phyloP scores from a whole-genome alignment of 225 moss, liverwort and hornwort species.

The Polytrichum formosum region DNA sequence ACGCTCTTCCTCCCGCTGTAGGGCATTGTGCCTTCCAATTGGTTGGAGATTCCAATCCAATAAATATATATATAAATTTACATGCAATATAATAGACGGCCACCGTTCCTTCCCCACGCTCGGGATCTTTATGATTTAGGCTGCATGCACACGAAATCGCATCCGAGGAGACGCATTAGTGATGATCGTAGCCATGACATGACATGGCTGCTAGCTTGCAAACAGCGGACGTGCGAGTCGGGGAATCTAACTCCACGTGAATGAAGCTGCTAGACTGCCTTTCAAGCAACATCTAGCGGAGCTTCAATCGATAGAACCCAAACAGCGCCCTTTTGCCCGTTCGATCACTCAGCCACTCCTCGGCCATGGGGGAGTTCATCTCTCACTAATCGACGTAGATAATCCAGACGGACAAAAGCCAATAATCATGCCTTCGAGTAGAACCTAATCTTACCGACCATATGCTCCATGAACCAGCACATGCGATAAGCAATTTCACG shows the following conservation, averaged over 20 bases:
- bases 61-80: background rate
- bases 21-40: conserved; percentile 53
- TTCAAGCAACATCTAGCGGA: too few species aligned
- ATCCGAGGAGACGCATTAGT: too few species aligned
- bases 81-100: background rate
- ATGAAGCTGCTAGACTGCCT: too few species aligned
- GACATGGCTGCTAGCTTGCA: conserved; percentile 7
- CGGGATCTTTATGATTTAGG: background rate
- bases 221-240: background rate
- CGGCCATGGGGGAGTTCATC: conserved; percentile 2
- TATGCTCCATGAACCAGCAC: background rate
- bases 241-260: too few species aligned
- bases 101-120: too few species aligned
- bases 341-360: conserved; percentile 5
- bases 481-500: conserved; percentile 10
- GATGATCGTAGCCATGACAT: background rate
- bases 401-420: background rate
- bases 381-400: background rate
- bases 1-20: conserved; percentile 52
- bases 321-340: background rate
- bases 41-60: too few species aligned
- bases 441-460: background rate
- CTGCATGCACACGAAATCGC: conserved; percentile 17
- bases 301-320: background rate
- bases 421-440: conserved; percentile 9